Conservation (phyloP, 2,329 filamentous ascomycete genomes). For the Pyrenophora graminea region DNA sequence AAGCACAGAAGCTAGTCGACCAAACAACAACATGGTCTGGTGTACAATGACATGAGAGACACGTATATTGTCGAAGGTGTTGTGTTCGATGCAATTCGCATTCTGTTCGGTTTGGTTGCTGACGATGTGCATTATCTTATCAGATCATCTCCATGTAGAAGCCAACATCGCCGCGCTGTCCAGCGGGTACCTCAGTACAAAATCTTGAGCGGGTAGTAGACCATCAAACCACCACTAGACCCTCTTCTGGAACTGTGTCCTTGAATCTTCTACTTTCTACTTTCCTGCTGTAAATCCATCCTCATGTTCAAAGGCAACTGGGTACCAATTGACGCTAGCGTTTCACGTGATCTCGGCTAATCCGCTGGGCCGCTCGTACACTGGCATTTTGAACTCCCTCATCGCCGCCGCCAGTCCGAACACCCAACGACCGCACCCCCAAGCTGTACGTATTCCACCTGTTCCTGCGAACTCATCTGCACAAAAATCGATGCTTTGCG, state of each 20-base stretch:
- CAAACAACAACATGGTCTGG: neutral
- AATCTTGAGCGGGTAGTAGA: too few species aligned
- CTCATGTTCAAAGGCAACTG: too few species aligned
- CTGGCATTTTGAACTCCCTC: slow-evolving; percentile 20
- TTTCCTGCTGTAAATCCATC: too few species aligned
- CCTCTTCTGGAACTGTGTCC: too few species aligned
- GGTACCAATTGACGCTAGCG: neutral
- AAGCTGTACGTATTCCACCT: slow-evolving; percentile 41
- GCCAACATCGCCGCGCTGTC: neutral
- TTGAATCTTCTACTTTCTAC: too few species aligned
- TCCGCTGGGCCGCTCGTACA: slow-evolving; percentile 14
- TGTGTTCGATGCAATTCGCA: neutral
- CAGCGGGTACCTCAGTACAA: too few species aligned
- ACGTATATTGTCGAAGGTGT: neutral
- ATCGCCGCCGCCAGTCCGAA: slow-evolving; percentile 37
- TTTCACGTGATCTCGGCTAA: slow-evolving; percentile 32
- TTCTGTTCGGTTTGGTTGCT: slow-evolving; percentile 4
- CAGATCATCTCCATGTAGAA: slow-evolving; percentile 6
- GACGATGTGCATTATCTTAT: slow-evolving; percentile 8
- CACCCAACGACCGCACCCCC: slow-evolving; percentile 37
- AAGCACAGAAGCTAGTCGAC: neutral
- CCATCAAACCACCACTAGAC: too few species aligned
- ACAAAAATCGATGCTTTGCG: slow-evolving; percentile 8
- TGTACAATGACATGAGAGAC: neutral
- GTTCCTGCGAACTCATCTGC: slow-evolving; percentile 3